Evolutionary conservation across 1,139 yeast species (phyloP).

Genomic region (Pichia sp.): DNA sequence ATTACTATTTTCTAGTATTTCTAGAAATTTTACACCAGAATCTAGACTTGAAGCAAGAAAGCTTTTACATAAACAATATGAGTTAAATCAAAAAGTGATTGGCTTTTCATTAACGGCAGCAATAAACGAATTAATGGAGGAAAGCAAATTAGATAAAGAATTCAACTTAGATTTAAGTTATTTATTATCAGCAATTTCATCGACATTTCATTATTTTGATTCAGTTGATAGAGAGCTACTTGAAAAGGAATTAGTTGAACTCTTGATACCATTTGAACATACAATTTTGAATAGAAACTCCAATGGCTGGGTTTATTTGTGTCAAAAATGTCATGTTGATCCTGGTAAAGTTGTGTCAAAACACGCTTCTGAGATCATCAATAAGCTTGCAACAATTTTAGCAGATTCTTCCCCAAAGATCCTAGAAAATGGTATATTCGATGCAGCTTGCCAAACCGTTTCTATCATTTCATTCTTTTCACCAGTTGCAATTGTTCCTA

Average conservation of each 20-base stretch:
- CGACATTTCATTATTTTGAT: constrained; percentile 33
- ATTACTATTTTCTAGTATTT: constrained; percentile 38
- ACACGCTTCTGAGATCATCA: constrained; percentile 35
- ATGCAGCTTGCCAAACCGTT: constrained; percentile 49
- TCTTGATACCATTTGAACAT: constrained; percentile 52
- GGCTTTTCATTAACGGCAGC: constrained; percentile 27
- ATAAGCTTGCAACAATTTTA: constrained; percentile 16
- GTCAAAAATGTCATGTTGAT: constrained; percentile 54
- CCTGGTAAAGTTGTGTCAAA: constrained; percentile 51
- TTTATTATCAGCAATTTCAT: constrained; percentile 38
- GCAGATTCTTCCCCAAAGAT: constrained; percentile 23
- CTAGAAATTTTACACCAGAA: constrained; percentile 32
- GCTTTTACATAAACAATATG: constrained; percentile 27
- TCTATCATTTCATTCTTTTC: constrained; percentile 66
- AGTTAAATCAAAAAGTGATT: constrained; percentile 24
- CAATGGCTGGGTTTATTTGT: constrained; percentile 77
- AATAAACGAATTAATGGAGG: constrained; percentile 22
- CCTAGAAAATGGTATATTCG: constrained; percentile 25
- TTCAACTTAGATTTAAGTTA: constrained; percentile 27
- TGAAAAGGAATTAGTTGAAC: constrained; percentile 35
- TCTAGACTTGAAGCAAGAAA: constrained; percentile 31
- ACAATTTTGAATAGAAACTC: constrained; percentile 28
- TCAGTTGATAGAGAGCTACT: constrained; percentile 29
- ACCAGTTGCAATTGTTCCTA: constrained; percentile 53
- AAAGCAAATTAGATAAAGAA: constrained; percentile 6